Conservation (phyloP, 768 basidiomycete species). For the Russula ochroleuca region DNA sequence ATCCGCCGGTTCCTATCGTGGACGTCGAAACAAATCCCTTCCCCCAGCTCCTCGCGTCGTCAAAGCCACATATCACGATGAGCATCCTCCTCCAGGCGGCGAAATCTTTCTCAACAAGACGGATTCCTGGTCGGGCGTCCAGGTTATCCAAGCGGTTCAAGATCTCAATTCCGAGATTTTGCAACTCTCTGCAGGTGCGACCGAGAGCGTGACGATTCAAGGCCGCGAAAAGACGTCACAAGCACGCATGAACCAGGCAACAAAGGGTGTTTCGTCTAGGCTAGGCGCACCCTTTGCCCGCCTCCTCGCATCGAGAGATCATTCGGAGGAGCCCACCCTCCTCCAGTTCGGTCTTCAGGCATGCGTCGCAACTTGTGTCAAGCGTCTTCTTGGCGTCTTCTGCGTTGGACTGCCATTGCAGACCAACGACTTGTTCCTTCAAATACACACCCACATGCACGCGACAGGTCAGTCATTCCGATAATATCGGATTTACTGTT, state of each 20-base stretch:
- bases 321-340: conserved; percentile 69
- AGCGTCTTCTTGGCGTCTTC: conserved; percentile 63
- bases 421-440: conserved; percentile 58
- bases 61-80: conserved; percentile 42
- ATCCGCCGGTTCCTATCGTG: conserved; percentile 20
- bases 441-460: conserved; percentile 58
- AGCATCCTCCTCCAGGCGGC: conserved; percentile 53
- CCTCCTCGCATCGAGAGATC: conserved; percentile 58
- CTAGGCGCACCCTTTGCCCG: conserved; percentile 60
- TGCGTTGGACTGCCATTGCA: conserved; percentile 71
- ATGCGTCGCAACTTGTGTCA: conserved; percentile 60
- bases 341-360: conserved; percentile 75
- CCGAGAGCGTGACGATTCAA: conserved; percentile 59
- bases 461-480: conserved; percentile 42
- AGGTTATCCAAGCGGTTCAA: conserved; percentile 72
- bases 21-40: conserved; percentile 29
- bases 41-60: conserved; percentile 28
- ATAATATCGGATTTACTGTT: not conserved
- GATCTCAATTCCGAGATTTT: conserved; percentile 78
- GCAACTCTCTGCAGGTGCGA: conserved; percentile 73
- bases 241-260: conserved; percentile 46
- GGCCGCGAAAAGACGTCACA: conserved; percentile 39
- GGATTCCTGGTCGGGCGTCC: conserved; percentile 71
- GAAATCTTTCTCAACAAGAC: conserved; percentile 71
- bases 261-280: conserved; percentile 57